These are phyloP conservation scores for Psilocybe mexicana DNA, from an alignment of 1,284 basidiomycete species.

Conservation along the genomic window DNA sequence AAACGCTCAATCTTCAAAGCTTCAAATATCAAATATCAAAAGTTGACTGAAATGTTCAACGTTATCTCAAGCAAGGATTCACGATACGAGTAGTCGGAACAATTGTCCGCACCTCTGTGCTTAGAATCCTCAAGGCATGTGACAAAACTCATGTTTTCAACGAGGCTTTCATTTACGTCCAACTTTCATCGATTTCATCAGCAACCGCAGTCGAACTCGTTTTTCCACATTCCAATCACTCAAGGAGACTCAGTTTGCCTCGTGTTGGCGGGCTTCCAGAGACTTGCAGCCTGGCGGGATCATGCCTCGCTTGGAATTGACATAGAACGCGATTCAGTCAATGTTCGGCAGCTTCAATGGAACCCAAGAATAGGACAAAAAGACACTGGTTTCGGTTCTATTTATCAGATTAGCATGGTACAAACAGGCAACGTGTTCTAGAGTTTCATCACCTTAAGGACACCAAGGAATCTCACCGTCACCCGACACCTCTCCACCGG, in stretches of 20 bases:
- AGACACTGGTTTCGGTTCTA: not conserved
- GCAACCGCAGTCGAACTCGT: conserved; percentile 1
- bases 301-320: not conserved
- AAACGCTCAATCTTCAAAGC: too few species aligned
- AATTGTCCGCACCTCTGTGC: too few species aligned
- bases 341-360: conserved; percentile 2
- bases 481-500: conserved; percentile 3
- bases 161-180: conserved; percentile 18
- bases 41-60: too few species aligned
- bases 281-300: not conserved
- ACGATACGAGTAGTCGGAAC: too few species aligned
- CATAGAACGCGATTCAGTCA: not conserved
- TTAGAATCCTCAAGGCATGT: not conserved
- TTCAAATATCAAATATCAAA: too few species aligned
- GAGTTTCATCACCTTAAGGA: conserved; percentile 1
- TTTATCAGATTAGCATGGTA: conserved; percentile 8
- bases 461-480: conserved; percentile 1
- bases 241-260: conserved; percentile 9
- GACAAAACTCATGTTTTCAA: conserved; percentile 12
- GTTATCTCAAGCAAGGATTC: too few species aligned
- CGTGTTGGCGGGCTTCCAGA: not conserved
- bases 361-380: not conserved
- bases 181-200: not conserved
- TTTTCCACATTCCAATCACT: conserved; percentile 3
- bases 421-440: conserved; percentile 19